A percentile compares a stretch with the other conserved stretches of the same genome.
These are phyloP conservation scores for Hansenula sp. DNA, from an alignment of 1,139 yeast genomes.

Conservation along the genomic window DNA sequence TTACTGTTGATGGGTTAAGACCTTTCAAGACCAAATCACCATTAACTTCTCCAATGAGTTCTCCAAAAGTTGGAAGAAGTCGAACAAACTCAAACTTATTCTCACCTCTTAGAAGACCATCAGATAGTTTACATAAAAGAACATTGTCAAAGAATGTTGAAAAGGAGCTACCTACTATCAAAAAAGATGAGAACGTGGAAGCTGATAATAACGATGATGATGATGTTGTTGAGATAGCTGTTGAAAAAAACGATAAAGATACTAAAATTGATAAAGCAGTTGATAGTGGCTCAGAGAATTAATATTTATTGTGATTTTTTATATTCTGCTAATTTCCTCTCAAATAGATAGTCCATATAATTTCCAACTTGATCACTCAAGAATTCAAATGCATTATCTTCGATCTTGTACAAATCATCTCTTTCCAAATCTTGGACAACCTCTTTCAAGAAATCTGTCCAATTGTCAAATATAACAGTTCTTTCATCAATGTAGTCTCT, in stretches of 20 bases:
- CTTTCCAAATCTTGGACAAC: conserved; percentile 48
- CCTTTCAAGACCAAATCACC: conserved; percentile 21
- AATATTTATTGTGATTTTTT: too few species aligned
- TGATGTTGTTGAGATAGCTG: neutral
- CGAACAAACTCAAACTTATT: neutral
- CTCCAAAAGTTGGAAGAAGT: conserved; percentile 8
- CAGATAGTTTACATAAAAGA: conserved; percentile 1
- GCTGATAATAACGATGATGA: neutral
- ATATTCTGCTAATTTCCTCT: neutral
- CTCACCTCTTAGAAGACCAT: neutral
- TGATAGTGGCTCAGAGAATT: too few species aligned
- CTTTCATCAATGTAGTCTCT: conserved; percentile 57
- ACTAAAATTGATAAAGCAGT: too few species aligned
- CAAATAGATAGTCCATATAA: conserved; percentile 10
- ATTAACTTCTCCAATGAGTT: conserved; percentile 6
- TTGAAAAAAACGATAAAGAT: neutral
- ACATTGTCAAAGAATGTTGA: conserved; percentile 1
- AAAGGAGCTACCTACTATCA: neutral
- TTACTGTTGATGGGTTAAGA: conserved; percentile 16
- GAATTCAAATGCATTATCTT: conserved; percentile 43
- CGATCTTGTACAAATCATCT: conserved; percentile 50
- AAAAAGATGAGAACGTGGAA: neutral
- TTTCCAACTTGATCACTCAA: conserved; percentile 47
- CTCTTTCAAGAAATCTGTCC: conserved; percentile 49
- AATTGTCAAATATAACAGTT: conserved; percentile 50